Conservation (phyloP, 2,329 filamentous ascomycete genomes). For the Aspergillus sp. region DNA sequence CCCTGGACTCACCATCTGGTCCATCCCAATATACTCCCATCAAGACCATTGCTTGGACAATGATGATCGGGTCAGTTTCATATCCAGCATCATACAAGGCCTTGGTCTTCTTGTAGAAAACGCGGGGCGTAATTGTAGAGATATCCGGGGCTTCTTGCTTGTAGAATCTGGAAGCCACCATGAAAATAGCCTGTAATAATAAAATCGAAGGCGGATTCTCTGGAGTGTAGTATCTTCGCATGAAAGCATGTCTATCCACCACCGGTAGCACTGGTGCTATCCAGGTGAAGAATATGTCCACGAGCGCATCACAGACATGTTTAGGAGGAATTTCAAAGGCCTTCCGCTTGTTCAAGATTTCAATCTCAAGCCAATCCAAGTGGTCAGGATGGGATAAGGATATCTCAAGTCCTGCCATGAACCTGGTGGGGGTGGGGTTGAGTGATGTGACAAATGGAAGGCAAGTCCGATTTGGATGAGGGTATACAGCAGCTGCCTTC, state of each 20-base stretch:
- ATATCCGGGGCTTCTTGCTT: not conserved
- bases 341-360: constrained; percentile 7
- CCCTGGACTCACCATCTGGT: constrained; percentile 1
- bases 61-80: constrained; percentile 1
- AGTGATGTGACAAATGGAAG: no score
- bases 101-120: constrained; percentile 9
- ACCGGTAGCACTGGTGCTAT: constrained; percentile 9
- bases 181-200: constrained; percentile 8
- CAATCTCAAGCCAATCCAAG: constrained; percentile 8
- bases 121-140: constrained; percentile 1
- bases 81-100: constrained; percentile 11
- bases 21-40: constrained; percentile 10
- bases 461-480: no score
- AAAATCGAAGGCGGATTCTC: constrained; percentile 5
- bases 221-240: constrained; percentile 4
- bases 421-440: no score
- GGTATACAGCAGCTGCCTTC: no score
- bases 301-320: constrained; percentile 2
- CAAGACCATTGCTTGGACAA: constrained; percentile 7
- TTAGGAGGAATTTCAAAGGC: constrained; percentile 6
- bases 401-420: no score
- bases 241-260: constrained; percentile 6
- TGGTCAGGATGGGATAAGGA: not conserved
- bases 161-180: constrained; percentile 7
- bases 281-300: constrained; percentile 9